Percentiles rank a stretch among this genome's conserved stretches.
Conservation (phyloP, 495 filamentous ascomycete genomes). For the Trichoderma gamsii region DNA sequence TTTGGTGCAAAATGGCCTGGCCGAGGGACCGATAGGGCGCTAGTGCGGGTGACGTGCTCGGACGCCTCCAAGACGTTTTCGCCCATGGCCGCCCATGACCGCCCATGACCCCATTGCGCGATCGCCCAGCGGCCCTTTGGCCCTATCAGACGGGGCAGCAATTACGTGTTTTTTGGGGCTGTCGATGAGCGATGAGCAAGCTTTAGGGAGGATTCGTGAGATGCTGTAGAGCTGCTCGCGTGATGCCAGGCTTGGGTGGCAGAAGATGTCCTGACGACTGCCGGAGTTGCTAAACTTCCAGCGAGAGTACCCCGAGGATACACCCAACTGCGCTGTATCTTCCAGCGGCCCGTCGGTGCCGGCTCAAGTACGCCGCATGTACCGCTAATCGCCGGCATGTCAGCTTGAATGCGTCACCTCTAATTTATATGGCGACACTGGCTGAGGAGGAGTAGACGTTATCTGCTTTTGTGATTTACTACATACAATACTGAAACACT, state of each 20-base stretch:
- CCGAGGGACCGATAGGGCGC: slow-evolving; percentile 10
- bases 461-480: neutral
- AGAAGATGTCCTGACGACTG: neutral
- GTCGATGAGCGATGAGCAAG: neutral
- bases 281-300: too few relatives aligned
- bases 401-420: neutral
- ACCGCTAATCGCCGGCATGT: neutral
- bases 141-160: neutral
- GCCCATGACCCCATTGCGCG: slow-evolving; percentile 13
- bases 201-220: neutral
- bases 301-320: neutral
- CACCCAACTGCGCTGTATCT: too few relatives aligned
- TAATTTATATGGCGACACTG: slow-evolving; percentile 1
- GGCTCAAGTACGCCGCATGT: neutral
- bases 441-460: neutral
- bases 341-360: neutral
- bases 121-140: neutral
- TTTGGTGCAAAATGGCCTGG: neutral
- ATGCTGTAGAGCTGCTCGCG: neutral
- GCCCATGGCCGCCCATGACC: slow-evolving; percentile 9
- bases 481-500: too few relatives aligned
- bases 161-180: slow-evolving; percentile 1
- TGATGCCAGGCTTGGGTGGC: neutral
- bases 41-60: slow-evolving; percentile 13
- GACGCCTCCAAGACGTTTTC: slow-evolving; percentile 11